Percentiles rank a stretch among this genome's conserved stretches.
Conservation (phyloP, 2,329 filamentous ascomycete species). For the Penicillium glabrum region DNA sequence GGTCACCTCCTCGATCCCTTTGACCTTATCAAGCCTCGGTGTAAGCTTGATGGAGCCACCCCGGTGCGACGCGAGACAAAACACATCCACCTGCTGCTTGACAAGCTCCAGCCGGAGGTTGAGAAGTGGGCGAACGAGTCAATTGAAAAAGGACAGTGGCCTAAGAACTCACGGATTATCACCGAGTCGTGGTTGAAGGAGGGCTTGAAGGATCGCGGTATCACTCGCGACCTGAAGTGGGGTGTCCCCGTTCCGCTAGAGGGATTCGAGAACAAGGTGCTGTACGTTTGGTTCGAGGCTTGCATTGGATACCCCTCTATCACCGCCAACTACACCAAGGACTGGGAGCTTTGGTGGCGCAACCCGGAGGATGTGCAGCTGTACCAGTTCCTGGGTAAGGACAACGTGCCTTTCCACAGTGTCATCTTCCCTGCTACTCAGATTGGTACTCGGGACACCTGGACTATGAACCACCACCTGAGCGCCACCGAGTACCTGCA, state of each 20-base stretch:
- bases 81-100: slow-evolving; percentile 84
- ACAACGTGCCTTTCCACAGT: slow-evolving; percentile 83
- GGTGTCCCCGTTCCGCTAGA: slow-evolving; percentile 64
- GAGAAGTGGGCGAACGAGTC: slow-evolving; percentile 74
- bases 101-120: slow-evolving; percentile 76
- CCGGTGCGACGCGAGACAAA: slow-evolving; percentile 81
- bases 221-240: slow-evolving; percentile 92
- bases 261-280: slow-evolving; percentile 72
- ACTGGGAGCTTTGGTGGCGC: slow-evolving; percentile 95
- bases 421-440: slow-evolving; percentile 90
- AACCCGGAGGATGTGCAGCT: slow-evolving; percentile 83
- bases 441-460: slow-evolving; percentile 78
- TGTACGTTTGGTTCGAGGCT: slow-evolving; percentile 92
- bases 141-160: slow-evolving; percentile 64
- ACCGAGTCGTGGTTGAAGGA: slow-evolving; percentile 59
- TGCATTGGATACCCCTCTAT: slow-evolving; percentile 96
- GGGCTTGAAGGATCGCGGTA: slow-evolving; percentile 81
- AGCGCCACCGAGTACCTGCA: slow-evolving; percentile 89
- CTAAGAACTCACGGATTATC: slow-evolving; percentile 45
- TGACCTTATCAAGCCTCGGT: slow-evolving; percentile 78
- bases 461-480: slow-evolving; percentile 86
- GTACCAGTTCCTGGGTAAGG: slow-evolving; percentile 96
- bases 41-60: slow-evolving; percentile 84
- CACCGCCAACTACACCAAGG: slow-evolving; percentile 79
- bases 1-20: slow-evolving; percentile 70